Conservation (phyloP, 192 early-diverging fungal species). For the Spizellomyces punctatus region DNA sequence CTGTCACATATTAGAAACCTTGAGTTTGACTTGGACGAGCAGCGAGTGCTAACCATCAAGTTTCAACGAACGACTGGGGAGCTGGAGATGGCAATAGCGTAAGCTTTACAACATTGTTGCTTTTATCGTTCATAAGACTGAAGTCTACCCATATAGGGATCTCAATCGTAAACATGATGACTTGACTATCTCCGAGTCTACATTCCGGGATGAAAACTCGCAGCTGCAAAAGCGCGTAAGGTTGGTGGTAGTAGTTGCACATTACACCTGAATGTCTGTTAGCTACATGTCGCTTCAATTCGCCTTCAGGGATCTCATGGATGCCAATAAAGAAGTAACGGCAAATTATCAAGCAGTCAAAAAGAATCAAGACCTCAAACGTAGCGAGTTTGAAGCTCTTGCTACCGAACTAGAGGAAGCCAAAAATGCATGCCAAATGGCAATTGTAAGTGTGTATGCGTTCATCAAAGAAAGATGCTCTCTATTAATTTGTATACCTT, state of each 20-base stretch:
- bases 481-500: not conserved
- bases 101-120: slow-evolving; percentile 3
- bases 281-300: too few species aligned
- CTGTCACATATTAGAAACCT: slow-evolving; percentile 31
- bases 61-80: slow-evolving; percentile 37
- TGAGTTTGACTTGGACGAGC: slow-evolving; percentile 53
- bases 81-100: slow-evolving; percentile 44
- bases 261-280: too few species aligned
- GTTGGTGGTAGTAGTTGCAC: not conserved
- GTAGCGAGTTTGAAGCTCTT: slow-evolving; percentile 53
- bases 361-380: slow-evolving; percentile 59
- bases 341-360: slow-evolving; percentile 57
- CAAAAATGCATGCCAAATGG: slow-evolving; percentile 58
- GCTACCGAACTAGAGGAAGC: slow-evolving; percentile 58
- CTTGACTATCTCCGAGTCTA: slow-evolving; percentile 37
- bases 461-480: not conserved
- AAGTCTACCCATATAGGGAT: slow-evolving; percentile 13
- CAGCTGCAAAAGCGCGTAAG: slow-evolving; percentile 52
- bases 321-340: slow-evolving; percentile 57
- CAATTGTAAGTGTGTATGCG: slow-evolving; percentile 39
- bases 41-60: slow-evolving; percentile 45
- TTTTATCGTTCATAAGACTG: not conserved
- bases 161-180: slow-evolving; percentile 49
- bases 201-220: slow-evolving; percentile 52
- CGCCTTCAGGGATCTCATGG: slow-evolving; percentile 49